Evolutionary conservation across 139 green algal genomes (phyloP), one percentile per base, ranked within the genome.

Genomic region (Mesostigma viride): DNA sequence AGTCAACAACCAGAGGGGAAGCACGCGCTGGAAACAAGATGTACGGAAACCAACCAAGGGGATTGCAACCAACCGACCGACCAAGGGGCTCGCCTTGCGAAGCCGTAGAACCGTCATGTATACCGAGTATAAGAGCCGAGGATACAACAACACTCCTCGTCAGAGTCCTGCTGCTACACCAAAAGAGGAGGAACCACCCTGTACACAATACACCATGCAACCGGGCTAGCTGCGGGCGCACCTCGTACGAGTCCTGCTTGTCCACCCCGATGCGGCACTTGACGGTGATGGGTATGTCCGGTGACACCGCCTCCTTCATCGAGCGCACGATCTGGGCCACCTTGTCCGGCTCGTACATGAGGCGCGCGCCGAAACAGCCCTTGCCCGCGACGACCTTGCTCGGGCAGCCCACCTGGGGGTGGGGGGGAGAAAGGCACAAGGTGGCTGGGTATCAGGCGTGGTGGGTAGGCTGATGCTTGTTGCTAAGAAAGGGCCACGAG

Each of bases 191-290:
- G n/a, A n/a, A n/a, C n/a, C n/a, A n/a, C n/a, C n/a, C n/a, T n/a
- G n/a, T n/a, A n/a, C n/a, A n/a, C n/a, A n/a, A n/a, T n/a, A n/a
- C n/a, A n/a, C n/a, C n/a, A n/a, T n/a, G n/a, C 32, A 70, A n/a
- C 6, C 58, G n/a, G 5, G 24, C 8, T 5, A 30, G 65, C 58
- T 45, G 20, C 61, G 44, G 53, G n/a, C 73, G 46, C 35, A 67
- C 64, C 30, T 75, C 70, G 60, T 78, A 81, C 31, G 61, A 67
- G 62, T 81, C 75, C 8, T 26, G 11, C 31, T 79, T 64, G 64
- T 82, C 71, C 3, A 82, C 71, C 35, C 76, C 76, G 31, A 84
- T 76, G 35, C 79, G 68, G 67, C 77, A 83, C 71, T 84, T 84
- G 24, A 84, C 69, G 40, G 71, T 79, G n/a, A 83, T 62, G 8